Percentiles rank a stretch among this genome's conserved stretches.
phyloP scores from a whole-genome alignment of 2,329 filamentous ascomycete genomes.

The Fusarium sp. region DNA sequence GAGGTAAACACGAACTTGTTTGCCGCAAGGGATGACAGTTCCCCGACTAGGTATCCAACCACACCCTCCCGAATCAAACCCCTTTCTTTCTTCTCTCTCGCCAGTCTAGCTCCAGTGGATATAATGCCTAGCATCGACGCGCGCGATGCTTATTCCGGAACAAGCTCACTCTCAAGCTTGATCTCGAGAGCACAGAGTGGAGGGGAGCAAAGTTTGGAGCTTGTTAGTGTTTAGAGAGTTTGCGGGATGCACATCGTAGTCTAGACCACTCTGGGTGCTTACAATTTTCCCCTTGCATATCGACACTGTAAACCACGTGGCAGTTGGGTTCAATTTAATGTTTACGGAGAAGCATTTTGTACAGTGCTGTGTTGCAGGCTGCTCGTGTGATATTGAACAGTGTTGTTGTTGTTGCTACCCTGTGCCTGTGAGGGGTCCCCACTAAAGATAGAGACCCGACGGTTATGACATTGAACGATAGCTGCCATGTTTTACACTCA shows the following conservation, averaged over 20 bases:
- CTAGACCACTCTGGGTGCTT: constrained; percentile 17
- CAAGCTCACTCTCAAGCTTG: constrained; percentile 1
- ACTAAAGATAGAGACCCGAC: too few species aligned
- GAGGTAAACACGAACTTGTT: not conserved
- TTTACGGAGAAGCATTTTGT: not conserved
- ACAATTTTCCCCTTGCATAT: constrained; percentile 31
- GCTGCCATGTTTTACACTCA: not conserved
- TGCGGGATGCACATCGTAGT: not conserved
- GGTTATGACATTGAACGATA: too few species aligned
- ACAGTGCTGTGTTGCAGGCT: not conserved
- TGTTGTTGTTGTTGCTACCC: too few species aligned
- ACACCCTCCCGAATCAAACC: not conserved
- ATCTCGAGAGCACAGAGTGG: not conserved
- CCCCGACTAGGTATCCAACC: not conserved
- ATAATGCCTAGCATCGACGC: not conserved
- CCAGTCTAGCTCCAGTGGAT: not conserved
- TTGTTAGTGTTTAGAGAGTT: not conserved
- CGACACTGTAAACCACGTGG: constrained; percentile 41
- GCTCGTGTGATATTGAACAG: not conserved
- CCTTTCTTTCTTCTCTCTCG: not conserved
- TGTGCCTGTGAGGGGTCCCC: not conserved
- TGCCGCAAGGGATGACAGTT: constrained; percentile 11
- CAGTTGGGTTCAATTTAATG: constrained; percentile 10
- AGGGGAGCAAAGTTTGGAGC: constrained; percentile 1
- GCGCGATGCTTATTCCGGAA: constrained; percentile 24